Percentiles rank a stretch among this genome's conserved stretches.
Conservation (phyloP, 306 rosid genomes). For the Gynostemma pentaphyllum region DNA sequence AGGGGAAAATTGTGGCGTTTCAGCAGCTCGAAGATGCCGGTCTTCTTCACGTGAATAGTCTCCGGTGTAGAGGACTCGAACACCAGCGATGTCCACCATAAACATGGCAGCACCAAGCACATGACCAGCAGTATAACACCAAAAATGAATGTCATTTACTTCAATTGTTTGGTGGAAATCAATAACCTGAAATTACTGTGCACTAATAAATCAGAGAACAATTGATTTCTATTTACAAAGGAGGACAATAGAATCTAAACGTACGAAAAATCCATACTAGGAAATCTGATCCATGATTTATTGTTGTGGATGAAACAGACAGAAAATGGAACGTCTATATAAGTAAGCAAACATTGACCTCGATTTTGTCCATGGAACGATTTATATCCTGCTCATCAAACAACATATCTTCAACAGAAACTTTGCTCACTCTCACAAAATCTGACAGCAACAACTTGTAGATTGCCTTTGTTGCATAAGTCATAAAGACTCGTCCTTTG, state of each 20-base stretch:
- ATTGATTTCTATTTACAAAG: background rate
- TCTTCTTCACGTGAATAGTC: constrained; percentile 98
- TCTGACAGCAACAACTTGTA: constrained; percentile 76
- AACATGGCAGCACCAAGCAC: constrained; percentile 99
- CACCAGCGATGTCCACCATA: constrained; percentile 96
- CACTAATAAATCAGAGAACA: constrained; percentile 8
- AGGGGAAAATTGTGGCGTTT: constrained; percentile 89
- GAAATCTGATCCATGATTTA: background rate
- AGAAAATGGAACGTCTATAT: background rate
- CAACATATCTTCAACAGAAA: constrained; percentile 87
- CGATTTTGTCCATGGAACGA: constrained; percentile 94
- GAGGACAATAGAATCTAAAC: background rate
- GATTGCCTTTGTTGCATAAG: constrained; percentile 89
- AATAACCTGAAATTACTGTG: constrained; percentile 53
- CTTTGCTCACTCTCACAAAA: constrained; percentile 84
- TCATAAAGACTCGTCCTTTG: constrained; percentile 90
- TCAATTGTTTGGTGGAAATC: constrained; percentile 95
- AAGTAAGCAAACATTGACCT: constrained; percentile 34
- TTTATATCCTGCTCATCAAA: constrained; percentile 78
- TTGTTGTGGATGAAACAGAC: background rate
- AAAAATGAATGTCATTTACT: constrained; percentile 82
- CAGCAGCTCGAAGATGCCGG: constrained; percentile 93
- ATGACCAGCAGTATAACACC: constrained; percentile 98
- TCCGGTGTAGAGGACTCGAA: constrained; percentile 89
- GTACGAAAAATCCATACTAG: background rate